phyloP scores from a whole-genome alignment of 2,329 filamentous ascomycete genomes.

The Colletotrichum salicis region DNA sequence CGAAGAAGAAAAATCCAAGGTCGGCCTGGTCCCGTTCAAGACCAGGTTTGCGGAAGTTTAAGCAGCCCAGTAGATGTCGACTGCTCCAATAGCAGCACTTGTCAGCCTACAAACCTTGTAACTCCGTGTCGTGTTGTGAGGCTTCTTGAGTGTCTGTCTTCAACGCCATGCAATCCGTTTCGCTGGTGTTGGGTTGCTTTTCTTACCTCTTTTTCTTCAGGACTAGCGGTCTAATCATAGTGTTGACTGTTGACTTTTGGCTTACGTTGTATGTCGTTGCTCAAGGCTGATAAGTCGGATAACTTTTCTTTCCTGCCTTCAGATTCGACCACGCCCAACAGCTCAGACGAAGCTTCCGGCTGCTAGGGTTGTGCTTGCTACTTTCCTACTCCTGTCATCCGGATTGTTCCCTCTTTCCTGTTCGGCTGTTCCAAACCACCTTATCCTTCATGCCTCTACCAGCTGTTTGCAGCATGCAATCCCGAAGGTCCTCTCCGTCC shows the following conservation, averaged over 20 bases:
- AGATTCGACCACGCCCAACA: background rate
- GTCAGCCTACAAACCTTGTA: slow-evolving; percentile 14
- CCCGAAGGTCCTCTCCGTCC: background rate
- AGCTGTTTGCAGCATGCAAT: background rate
- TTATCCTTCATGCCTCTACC: background rate
- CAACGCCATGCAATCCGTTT: slow-evolving; percentile 14
- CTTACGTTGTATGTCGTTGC: background rate
- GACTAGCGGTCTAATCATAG: background rate
- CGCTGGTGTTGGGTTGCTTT: background rate
- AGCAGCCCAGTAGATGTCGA: slow-evolving; percentile 5
- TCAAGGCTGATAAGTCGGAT: background rate
- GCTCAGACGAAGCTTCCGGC: background rate
- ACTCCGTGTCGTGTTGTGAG: background rate
- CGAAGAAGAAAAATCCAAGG: background rate
- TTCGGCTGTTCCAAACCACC: background rate
- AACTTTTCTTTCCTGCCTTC: background rate
- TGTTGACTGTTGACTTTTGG: background rate
- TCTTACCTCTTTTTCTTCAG: background rate
- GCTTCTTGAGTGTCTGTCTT: background rate
- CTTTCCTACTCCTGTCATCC: background rate
- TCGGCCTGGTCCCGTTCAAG: slow-evolving; percentile 7
- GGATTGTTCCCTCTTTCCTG: background rate
- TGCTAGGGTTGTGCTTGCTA: background rate
- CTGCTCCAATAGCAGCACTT: slow-evolving; percentile 13
- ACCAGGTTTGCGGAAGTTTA: slow-evolving; percentile 21